These are phyloP conservation scores for Cucumis sativus DNA, from an alignment of 306 rosid species.

Conservation along the genomic window DNA sequence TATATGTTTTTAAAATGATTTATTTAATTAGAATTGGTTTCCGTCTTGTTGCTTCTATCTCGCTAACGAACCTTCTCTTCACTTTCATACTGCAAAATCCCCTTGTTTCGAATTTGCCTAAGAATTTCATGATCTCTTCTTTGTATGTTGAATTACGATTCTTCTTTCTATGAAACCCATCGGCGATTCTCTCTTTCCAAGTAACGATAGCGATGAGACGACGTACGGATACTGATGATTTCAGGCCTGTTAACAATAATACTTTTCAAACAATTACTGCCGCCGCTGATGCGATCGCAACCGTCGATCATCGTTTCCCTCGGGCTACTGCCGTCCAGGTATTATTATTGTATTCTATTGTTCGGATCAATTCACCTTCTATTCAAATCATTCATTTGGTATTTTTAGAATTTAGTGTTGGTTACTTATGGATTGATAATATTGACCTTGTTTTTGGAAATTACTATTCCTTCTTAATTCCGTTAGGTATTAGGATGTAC, in stretches of 20 bases:
- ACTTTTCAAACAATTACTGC: conserved; percentile 80
- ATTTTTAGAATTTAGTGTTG: neutral
- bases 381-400: neutral
- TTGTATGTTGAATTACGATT: neutral
- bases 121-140: neutral
- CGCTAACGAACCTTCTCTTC: conserved; percentile 4
- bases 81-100: conserved; percentile 17
- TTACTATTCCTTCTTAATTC: neutral
- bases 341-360: neutral
- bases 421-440: neutral
- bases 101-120: neutral
- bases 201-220: conserved; percentile 33
- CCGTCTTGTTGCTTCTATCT: neutral
- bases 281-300: conserved; percentile 76
- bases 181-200: neutral
- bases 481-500: neutral
- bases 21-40: neutral
- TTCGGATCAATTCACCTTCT: neutral
- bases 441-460: neutral
- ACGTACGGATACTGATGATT: conserved; percentile 11
- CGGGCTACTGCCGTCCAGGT: conserved; percentile 54
- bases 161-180: neutral
- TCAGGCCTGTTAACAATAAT: conserved; percentile 27
- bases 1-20: too few species aligned
- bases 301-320: conserved; percentile 47